Evolutionary conservation across 1,284 basidiomycete species (phyloP), one percentile per base, ranked within the genome.

Genomic region (Sporisorium scitamineum): DNA sequence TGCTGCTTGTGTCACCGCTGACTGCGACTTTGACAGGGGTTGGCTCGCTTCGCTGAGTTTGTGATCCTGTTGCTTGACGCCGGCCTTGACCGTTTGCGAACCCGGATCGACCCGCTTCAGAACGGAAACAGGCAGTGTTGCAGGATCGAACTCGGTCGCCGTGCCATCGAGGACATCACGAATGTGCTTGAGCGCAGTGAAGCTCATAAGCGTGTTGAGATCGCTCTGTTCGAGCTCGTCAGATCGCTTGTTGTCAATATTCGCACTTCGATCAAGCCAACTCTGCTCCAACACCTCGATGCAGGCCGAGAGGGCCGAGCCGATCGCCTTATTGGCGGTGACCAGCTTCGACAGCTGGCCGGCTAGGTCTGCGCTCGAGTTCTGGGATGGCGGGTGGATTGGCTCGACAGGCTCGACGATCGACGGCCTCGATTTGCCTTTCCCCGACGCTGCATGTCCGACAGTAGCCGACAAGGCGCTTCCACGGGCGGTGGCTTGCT

Each of bases 121-220:
- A 8, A 47, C 34, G 7, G 41, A 18, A 14, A 45, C 41, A 4
- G 63, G 74, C 51, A 77, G 47, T 0, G 71, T 78, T 2, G 73
- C 67, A 11, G 76, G 66, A 34, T 82, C 77, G 24, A 79, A 81
- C 24, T 80, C 79, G n/a, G 39, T 44, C 1, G 74, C 70, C 10
- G 61, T 65, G 16, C 77, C 80, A 1, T 64, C 50, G 18, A 82
- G 78, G 4, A 82, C 80, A 48, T 82, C 80, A 5, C 80, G 72
- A 27, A 76, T 75, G 56, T 82, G 80, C 51, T 82, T 82, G 39
- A 82, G 68, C 8, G 80, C 71, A 10, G 79, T 79, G 42, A 82
- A 72, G 56, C 70, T 71, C 72, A 78, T 77, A 13, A 81, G 53
- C 18, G 73, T 70, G 50, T 70, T 54, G 34, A 78, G 53, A 20